Percentiles rank a stretch among this genome's conserved stretches.
These are phyloP conservation scores for Annona squamosa DNA, from an alignment of 164 flowering plant genomes.

Conservation along the genomic window DNA sequence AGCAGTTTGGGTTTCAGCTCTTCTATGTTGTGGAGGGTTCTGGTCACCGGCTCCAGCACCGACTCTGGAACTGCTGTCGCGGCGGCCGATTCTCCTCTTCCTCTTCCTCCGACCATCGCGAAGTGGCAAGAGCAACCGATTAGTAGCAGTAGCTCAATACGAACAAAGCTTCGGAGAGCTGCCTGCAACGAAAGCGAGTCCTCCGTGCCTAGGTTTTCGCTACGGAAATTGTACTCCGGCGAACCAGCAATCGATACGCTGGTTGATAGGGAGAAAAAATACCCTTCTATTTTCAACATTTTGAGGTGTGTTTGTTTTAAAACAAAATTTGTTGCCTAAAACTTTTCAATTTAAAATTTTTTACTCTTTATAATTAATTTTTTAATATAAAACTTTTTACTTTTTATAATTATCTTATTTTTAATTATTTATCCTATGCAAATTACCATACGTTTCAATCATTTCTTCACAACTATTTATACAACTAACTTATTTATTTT, in stretches of 20 bases:
- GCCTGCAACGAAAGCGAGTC: not conserved
- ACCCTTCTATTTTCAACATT: no score
- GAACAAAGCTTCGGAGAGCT: no score
- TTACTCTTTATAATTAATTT: no score
- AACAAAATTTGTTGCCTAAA: no score
- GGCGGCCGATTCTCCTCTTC: slow-evolving; percentile 1
- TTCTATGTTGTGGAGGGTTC: slow-evolving; percentile 37
- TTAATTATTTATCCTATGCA: no score
- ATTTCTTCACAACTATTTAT: no score
- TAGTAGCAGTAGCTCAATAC: not conserved
- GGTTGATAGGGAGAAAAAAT: not conserved
- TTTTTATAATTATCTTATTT: no score
- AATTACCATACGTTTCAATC: no score
- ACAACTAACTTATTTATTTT: no score
- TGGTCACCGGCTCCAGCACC: slow-evolving; percentile 43
- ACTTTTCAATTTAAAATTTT: no score
- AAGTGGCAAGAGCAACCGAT: not conserved
- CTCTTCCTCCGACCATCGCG: slow-evolving; percentile 5
- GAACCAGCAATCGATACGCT: not conserved
- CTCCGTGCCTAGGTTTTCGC: not conserved
- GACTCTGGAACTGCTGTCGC: slow-evolving; percentile 47
- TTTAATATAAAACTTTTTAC: no score
- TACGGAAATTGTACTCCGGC: not conserved
- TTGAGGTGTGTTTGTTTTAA: no score
- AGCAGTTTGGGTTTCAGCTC: slow-evolving; percentile 37